Evolutionary conservation across 2,329 filamentous ascomycete genomes (phyloP).

Genomic region (Penicillium sp.): DNA sequence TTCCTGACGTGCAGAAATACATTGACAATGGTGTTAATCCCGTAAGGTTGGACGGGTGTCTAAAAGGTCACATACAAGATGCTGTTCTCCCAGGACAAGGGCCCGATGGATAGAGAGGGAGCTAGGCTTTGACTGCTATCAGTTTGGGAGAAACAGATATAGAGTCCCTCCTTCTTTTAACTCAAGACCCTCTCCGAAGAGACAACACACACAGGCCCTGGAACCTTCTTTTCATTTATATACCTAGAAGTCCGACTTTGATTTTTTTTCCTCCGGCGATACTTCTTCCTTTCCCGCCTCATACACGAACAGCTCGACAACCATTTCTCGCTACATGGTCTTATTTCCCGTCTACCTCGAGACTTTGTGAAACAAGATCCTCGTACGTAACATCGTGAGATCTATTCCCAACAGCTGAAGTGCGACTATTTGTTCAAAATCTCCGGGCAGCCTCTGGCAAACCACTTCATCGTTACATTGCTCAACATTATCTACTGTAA

Average conservation of each 20-base stretch:
- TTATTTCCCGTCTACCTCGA: not conserved
- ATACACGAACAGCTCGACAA: not conserved
- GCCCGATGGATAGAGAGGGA: constrained; percentile 5
- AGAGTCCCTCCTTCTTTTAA: constrained; percentile 12
- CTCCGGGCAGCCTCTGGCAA: not conserved
- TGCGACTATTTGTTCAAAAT: constrained; percentile 8
- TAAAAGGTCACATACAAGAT: constrained; percentile 18
- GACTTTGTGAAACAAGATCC: constrained; percentile 13
- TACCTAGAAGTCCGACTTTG: not conserved
- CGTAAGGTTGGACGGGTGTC: constrained; percentile 22
- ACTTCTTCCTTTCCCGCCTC: not conserved
- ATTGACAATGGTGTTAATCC: constrained; percentile 12
- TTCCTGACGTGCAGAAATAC: constrained; percentile 22
- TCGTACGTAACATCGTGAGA: constrained; percentile 13
- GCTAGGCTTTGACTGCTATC: constrained; percentile 2
- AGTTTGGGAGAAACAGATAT: constrained; percentile 21
- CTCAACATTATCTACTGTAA: constrained; percentile 8
- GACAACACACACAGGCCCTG: not conserved
- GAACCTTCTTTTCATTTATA: not conserved
- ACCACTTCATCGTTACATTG: constrained; percentile 7
- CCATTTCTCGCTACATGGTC: not conserved
- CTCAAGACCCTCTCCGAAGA: not conserved
- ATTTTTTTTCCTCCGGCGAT: not conserved
- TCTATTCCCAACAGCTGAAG: constrained; percentile 6
- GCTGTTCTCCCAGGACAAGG: constrained; percentile 12